A percentile compares a stretch with the other conserved stretches of the same genome.
Evolutionary conservation across 352 stramenopile genomes (phyloP).

Genomic region (Peronospora belbahrii): DNA sequence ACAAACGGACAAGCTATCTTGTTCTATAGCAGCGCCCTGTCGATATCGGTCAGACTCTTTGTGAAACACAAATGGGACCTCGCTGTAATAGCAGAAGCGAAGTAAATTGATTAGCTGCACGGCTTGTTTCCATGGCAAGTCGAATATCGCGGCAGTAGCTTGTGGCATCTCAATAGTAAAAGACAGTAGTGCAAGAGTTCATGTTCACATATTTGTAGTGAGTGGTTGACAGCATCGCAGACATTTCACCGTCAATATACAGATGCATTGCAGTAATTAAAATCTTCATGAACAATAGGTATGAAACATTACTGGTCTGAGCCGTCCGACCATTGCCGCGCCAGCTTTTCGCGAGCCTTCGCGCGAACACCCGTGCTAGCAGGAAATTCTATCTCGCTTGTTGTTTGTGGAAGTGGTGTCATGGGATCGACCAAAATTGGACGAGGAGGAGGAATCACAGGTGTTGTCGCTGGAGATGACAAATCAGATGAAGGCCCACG

Average conservation of each 20-base stretch:
- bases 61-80: constrained; percentile 83
- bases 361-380: constrained; percentile 44
- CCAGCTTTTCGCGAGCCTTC: constrained; percentile 51
- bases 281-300: background rate
- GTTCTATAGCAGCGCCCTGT: constrained; percentile 89
- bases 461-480: constrained; percentile 11
- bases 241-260: constrained; percentile 2
- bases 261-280: constrained; percentile 3
- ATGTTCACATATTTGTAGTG: too few relatives aligned
- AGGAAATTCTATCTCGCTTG: constrained; percentile 35
- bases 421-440: constrained; percentile 41
- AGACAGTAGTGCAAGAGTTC: too few relatives aligned
- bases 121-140: constrained; percentile 91
- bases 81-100: constrained; percentile 90
- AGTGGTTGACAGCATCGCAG: background rate
- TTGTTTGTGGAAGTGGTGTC: constrained; percentile 28
- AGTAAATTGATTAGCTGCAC: too few relatives aligned
- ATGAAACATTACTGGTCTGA: constrained; percentile 24
- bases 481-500: constrained; percentile 4
- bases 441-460: constrained; percentile 10
- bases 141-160: constrained; percentile 42
- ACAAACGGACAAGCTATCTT: constrained; percentile 93
- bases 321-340: constrained; percentile 46
- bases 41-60: constrained; percentile 86
- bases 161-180: too few relatives aligned